Conservation (phyloP, 83 land plant species). For the Isoetes engelmannii region DNA sequence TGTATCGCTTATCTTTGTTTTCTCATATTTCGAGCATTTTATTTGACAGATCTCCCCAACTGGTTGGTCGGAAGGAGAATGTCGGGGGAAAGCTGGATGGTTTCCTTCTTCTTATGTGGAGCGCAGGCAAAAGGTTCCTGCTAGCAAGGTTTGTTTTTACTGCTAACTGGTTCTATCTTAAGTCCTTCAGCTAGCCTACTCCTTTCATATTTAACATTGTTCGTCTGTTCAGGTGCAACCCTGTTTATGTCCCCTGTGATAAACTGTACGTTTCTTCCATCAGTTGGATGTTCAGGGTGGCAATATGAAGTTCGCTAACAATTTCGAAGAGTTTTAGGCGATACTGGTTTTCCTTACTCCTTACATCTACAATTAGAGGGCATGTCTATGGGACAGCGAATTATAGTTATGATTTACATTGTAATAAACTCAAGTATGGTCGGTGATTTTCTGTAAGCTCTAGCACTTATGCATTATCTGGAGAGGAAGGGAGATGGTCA, state of each 20-base stretch:
- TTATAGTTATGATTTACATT: too few species aligned
- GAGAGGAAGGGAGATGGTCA: too few species aligned
- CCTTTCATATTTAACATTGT: neutral
- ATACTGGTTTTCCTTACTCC: too few species aligned
- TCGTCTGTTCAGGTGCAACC: neutral
- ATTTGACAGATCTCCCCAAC: conserved; percentile 20
- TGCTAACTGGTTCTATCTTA: neutral
- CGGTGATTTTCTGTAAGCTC: too few species aligned
- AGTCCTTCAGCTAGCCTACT: neutral
- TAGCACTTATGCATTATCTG: too few species aligned
- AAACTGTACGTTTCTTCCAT: too few species aligned
- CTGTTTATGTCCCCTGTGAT: neutral
- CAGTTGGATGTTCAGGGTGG: too few species aligned
- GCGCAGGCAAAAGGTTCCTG: conserved; percentile 12
- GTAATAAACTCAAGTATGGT: too few species aligned
- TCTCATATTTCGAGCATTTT: neutral
- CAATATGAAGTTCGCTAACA: too few species aligned
- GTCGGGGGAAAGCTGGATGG: conserved; percentile 25
- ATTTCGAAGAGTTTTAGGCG: too few species aligned
- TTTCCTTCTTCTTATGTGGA: conserved; percentile 24
- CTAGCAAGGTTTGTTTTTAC: neutral
- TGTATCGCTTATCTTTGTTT: neutral
- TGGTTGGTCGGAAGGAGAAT: conserved; percentile 26
- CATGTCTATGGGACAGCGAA: too few species aligned
- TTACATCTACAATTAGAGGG: too few species aligned